Base-by-base conservation (phyloP, 371 early-diverging fungal genomes). In the Mortierella sp. region DNA sequence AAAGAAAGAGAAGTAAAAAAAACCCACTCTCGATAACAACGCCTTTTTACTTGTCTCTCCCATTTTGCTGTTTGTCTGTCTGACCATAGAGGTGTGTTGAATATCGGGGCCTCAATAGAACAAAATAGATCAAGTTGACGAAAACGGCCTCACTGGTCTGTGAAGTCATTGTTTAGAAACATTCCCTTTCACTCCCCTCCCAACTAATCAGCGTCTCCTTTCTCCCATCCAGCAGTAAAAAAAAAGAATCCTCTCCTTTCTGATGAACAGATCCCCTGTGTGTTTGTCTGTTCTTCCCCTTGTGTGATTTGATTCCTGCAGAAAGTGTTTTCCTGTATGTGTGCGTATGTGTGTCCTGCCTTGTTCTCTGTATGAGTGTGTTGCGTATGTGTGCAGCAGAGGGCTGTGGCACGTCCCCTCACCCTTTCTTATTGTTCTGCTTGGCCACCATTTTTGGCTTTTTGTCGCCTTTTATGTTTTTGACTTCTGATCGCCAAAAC, bases 371-470 rank as follows among this genome's bases (percentile, higher is more conserved):
- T 41, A 24, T 24, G 32, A 6, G 65, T 38, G 68, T 7, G 68
- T 63, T 35, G 63, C 38, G 63, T 63, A 35, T 38, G 68, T 68
- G 68, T 68, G 24, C 65, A 38, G 63, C 60, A 63, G 16, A 51
- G 38, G 68, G 24, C 65, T 65, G 68, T 68, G 68, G 68, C 68
- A 68, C 68, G 68, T 68, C 68, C 68, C 68, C 68, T 21, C 65
- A 60, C 4, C 18, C 63, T 18, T 21, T 29, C 38, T 21, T 68
- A 75, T 76, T 81, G 68, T 68, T 68, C 68, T 68, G 65, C 81
- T 72, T 76, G 58, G 76, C 81, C 76, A 73, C 81, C 73, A 65
- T 60, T 65, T 55, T 76, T 68, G 35, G 68, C 56, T 27, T 56
- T 56, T 56, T 56, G 27, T 56, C 56, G n/a, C 4, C 43, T 38